Evolutionary conservation across 2,329 filamentous ascomycete genomes (phyloP).

Genomic region (Aspergillus ustus): DNA sequence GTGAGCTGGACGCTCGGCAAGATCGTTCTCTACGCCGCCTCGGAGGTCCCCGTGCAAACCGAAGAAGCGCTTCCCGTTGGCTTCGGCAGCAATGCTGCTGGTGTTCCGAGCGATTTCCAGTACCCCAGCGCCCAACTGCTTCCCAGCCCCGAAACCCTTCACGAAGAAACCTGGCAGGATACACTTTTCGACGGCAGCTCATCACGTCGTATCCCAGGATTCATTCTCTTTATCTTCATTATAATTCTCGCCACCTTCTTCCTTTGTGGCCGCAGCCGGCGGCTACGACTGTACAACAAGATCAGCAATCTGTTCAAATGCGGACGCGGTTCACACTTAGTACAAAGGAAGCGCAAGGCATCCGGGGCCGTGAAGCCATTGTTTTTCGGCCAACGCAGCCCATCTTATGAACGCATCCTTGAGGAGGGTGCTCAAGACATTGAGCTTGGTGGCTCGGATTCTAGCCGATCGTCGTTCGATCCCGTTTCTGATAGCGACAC

Average conservation of each 20-base stretch:
- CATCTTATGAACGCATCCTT: conserved; percentile 79
- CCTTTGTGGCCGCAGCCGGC: conserved; percentile 77
- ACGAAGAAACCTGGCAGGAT: conserved; percentile 62
- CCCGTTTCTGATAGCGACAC: conserved; percentile 61
- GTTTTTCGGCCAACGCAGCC: conserved; percentile 40
- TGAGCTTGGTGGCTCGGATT: conserved; percentile 72
- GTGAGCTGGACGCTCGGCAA: conserved; percentile 97
- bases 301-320: conserved; percentile 46
- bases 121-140: conserved; percentile 59
- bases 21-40: conserved; percentile 92
- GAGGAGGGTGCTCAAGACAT: conserved; percentile 79
- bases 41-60: conserved; percentile 73
- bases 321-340: conserved; percentile 36
- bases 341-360: conserved; percentile 59
- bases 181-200: conserved; percentile 68
- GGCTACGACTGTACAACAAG: conserved; percentile 64
- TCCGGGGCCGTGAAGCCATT: conserved; percentile 59
- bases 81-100: conserved; percentile 82
- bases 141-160: conserved; percentile 36
- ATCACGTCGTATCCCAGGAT: conserved; percentile 70
- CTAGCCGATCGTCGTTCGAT: conserved; percentile 56
- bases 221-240: conserved; percentile 78
- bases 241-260: conserved; percentile 71
- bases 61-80: conserved; percentile 75
- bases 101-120: conserved; percentile 78